Percentiles rank a stretch among this genome's conserved stretches.
Evolutionary conservation across 306 rosid genomes (phyloP).

Genomic region (Amphicarpaea edgeworthii): DNA sequence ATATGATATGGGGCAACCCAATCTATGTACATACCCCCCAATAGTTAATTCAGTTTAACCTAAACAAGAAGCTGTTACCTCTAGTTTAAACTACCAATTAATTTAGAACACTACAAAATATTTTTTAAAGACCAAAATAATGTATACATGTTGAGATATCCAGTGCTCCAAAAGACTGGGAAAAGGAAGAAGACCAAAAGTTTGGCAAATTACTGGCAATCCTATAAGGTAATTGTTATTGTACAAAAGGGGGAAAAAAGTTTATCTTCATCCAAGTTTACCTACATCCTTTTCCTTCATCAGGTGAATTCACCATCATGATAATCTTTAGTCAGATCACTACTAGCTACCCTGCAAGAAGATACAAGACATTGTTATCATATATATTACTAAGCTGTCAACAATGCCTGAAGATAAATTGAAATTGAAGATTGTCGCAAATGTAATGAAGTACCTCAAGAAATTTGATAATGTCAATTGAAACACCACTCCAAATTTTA

Average conservation of each 20-base stretch:
- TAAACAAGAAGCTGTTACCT: slow-evolving; percentile 37
- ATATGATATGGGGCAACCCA: slow-evolving; percentile 28
- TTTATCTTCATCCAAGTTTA: slow-evolving; percentile 60
- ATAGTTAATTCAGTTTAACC: slow-evolving; percentile 44
- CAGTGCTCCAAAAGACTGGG: slow-evolving; percentile 55
- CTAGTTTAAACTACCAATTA: slow-evolving; percentile 37
- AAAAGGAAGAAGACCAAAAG: slow-evolving; percentile 41
- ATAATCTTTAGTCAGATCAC: slow-evolving; percentile 64
- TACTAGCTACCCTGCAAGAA: slow-evolving; percentile 74
- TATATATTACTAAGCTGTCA: slow-evolving; percentile 13
- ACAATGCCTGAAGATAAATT: slow-evolving; percentile 13
- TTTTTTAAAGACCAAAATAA: slow-evolving; percentile 32
- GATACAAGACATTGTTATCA: slow-evolving; percentile 24
- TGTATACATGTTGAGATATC: slow-evolving; percentile 57
- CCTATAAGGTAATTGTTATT: slow-evolving; percentile 57
- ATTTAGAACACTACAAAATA: slow-evolving; percentile 32
- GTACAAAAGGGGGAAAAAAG: slow-evolving; percentile 49
- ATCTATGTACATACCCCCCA: slow-evolving; percentile 46
- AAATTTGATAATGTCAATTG: slow-evolving; percentile 62
- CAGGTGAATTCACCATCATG: slow-evolving; percentile 80
- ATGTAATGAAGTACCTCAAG: slow-evolving; percentile 69
- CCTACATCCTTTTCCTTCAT: slow-evolving; percentile 63
- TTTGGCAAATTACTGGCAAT: slow-evolving; percentile 50
- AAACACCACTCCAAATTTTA: slow-evolving; percentile 70
- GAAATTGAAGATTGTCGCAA: neutral